Evolutionary conservation across 129 eudicot species (phyloP), one percentile per base, ranked within the genome.

Genomic region (Helianthus tuberosus): DNA sequence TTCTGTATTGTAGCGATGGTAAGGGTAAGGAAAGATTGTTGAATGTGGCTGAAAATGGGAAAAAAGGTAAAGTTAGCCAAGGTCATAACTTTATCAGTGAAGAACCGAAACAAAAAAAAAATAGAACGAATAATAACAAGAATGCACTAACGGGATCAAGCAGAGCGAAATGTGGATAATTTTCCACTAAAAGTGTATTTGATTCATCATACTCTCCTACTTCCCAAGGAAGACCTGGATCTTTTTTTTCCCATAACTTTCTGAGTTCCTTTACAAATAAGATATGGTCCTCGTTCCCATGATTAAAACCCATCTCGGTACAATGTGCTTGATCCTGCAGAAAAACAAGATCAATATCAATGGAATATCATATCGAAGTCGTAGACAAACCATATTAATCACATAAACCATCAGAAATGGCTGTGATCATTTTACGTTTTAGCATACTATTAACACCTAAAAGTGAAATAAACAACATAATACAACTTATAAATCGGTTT

Each of bases 141-240:
- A 29, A 12, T 2, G 20, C 13, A 78, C 87, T 84, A 46, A 89
- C 96, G 10, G 96, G 96, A 78, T 89, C 86, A 53, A 81, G 60
- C 29, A 88, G 53, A 74, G 93, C 89, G 54, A 80, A 85, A 69
- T 74, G 65, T 4, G 93, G 87, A 53, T 84, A 71, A 80, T 75
- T 81, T 32, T 88, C 93, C 39, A 88, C 20, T 29, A 88, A 41
- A 65, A 88, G 84, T 13, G 93, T 88, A 74, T 88, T 85, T 66
- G 87, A 64, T 71, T 82, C 93, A 64, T 84, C 78, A 58, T 82
- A 85, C 14, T 76, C 87, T 52, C 89, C 93, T 65, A 20, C 58
- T 10, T 80, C 63, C 93, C 93, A 88, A 6, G 93, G 93, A 68
- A 88, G 93, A 85, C 47, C 73, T 44, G 76, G 73, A n/a, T 77